A percentile compares a stretch with the other conserved stretches of the same genome.
These are phyloP conservation scores for Geoglossum glabrum DNA, from an alignment of 495 filamentous ascomycete species.

Conservation along the genomic window DNA sequence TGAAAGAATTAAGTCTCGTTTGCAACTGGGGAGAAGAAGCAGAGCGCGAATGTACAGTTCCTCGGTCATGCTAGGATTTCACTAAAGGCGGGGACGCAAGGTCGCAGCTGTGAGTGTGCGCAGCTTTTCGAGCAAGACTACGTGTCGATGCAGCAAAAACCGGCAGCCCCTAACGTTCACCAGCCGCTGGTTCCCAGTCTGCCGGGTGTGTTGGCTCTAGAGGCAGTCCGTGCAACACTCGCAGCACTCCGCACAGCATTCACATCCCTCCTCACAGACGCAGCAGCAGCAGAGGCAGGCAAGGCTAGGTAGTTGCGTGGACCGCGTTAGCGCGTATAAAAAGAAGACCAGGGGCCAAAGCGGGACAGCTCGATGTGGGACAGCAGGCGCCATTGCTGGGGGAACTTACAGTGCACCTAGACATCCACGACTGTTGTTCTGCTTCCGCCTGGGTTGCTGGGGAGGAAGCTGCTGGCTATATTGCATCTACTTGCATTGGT, in stretches of 20 bases:
- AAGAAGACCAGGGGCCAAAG: background rate
- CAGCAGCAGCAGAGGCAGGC: conserved; percentile 60
- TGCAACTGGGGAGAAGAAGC: too few relatives aligned
- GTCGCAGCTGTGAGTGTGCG: too few relatives aligned
- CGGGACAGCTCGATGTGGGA: background rate
- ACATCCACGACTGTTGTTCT: conserved; percentile 36
- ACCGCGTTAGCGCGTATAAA: background rate
- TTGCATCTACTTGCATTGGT: background rate
- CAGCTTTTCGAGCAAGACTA: too few relatives aligned
- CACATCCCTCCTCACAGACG: conserved; percentile 58
- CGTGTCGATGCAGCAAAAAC: background rate
- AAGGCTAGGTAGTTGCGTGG: conserved; percentile 23
- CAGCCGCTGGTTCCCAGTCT: background rate
- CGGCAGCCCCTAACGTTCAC: background rate
- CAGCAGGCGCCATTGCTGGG: background rate
- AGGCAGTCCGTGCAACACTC: conserved; percentile 28
- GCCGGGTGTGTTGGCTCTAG: background rate
- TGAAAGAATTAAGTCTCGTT: too few relatives aligned
- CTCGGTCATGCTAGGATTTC: too few relatives aligned
- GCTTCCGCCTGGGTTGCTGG: conserved; percentile 28
- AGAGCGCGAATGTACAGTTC: too few relatives aligned
- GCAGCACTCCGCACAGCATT: conserved; percentile 53
- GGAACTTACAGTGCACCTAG: conserved; percentile 35
- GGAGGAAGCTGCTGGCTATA: conserved; percentile 34
- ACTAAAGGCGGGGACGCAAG: too few relatives aligned